A percentile compares a stretch with the other conserved stretches of the same genome.
These are phyloP conservation scores for Cordia subcordata DNA, from an alignment of 257 asterid genomes.

Conservation along the genomic window DNA sequence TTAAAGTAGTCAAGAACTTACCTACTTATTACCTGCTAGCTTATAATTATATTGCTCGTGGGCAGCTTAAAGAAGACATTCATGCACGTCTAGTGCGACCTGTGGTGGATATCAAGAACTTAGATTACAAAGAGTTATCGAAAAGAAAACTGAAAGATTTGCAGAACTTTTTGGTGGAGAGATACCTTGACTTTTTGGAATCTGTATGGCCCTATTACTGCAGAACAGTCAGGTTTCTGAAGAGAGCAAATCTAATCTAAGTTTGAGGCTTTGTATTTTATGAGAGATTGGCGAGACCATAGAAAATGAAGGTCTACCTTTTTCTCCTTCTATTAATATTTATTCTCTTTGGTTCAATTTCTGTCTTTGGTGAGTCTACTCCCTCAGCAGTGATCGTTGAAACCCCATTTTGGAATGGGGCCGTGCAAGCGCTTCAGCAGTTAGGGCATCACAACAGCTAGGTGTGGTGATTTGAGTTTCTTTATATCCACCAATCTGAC, in stretches of 20 bases:
- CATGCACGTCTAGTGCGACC: slow-evolving; percentile 36
- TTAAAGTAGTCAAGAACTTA: slow-evolving; percentile 41
- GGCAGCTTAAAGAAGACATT: slow-evolving; percentile 53
- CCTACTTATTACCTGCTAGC: slow-evolving; percentile 37
- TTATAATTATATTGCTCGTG: slow-evolving; percentile 27
- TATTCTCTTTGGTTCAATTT: no score
- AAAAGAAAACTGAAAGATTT: slow-evolving; percentile 42
- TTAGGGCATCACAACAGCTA: no score
- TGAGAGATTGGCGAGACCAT: not conserved
- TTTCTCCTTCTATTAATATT: no score
- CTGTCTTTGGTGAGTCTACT: no score
- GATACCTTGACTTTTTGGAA: slow-evolving; percentile 58
- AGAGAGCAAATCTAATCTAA: slow-evolving; percentile 72
- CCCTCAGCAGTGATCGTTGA: no score
- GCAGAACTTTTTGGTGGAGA: slow-evolving; percentile 43
- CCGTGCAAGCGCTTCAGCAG: no score
- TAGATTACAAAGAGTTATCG: slow-evolving; percentile 37
- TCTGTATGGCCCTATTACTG: slow-evolving; percentile 74
- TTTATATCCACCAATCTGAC: no score
- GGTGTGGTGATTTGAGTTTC: no score
- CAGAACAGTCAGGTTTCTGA: slow-evolving; percentile 64
- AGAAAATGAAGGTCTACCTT: no score
- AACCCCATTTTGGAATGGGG: no score
- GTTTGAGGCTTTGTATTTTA: not conserved
- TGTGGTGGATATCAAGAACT: slow-evolving; percentile 33